Percentiles rank a stretch among this genome's conserved stretches.
Conservation (phyloP, 129 eudicot genomes). For the Helianthus tuberosus region DNA sequence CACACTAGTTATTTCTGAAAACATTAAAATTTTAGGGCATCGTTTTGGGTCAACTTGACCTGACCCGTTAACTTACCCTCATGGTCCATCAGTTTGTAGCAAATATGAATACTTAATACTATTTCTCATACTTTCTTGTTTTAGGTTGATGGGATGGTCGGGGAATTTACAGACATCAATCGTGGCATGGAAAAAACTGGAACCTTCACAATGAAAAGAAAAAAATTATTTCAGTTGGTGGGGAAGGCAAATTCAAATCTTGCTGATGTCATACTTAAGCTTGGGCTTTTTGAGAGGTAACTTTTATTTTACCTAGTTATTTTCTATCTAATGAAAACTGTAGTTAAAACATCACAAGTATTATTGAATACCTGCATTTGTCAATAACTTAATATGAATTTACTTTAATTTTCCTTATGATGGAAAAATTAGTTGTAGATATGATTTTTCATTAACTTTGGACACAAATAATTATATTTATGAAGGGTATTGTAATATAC, state of each 20-base stretch:
- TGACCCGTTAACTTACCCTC: neutral
- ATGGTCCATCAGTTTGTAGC: neutral
- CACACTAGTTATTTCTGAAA: neutral
- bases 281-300: constrained; percentile 96
- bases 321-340: neutral
- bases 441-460: too few species aligned
- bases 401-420: neutral
- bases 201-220: constrained; percentile 87
- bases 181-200: constrained; percentile 98
- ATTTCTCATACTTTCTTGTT: constrained; percentile 18
- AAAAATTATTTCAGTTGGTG: constrained; percentile 89
- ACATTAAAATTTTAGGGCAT: neutral
- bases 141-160: constrained; percentile 97
- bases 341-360: neutral
- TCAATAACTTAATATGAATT: neutral
- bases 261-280: constrained; percentile 95
- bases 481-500: too few species aligned
- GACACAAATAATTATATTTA: too few species aligned
- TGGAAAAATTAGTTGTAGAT: too few species aligned
- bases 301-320: neutral
- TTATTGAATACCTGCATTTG: neutral
- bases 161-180: constrained; percentile 88
- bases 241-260: constrained; percentile 98
- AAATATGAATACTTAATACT: constrained; percentile 12
- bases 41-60: neutral